A percentile compares a stretch with the other conserved stretches of the same genome.
These are phyloP conservation scores for Globisporangium paroecandrum DNA, from an alignment of 352 stramenopile species.

Conservation along the genomic window DNA sequence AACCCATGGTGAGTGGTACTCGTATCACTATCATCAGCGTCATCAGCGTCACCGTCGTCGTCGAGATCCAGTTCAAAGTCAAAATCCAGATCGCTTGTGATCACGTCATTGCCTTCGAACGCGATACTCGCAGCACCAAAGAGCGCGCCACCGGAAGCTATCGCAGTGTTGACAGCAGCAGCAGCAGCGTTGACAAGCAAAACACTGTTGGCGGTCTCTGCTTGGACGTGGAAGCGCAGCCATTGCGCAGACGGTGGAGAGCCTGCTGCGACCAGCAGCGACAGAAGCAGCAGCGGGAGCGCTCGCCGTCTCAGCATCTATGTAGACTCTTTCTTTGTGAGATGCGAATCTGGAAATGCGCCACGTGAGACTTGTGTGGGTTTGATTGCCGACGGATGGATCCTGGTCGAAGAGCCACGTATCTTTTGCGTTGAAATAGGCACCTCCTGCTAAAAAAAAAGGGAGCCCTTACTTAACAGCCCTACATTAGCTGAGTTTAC, in stretches of 20 bases:
- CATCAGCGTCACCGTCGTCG: too few species aligned
- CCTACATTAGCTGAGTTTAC: too few species aligned
- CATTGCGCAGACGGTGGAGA: background rate
- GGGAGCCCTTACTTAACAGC: too few species aligned
- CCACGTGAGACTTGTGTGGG: background rate
- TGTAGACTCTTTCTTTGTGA: background rate
- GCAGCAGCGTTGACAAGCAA: background rate
- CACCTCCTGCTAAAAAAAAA: too few species aligned
- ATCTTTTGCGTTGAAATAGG: too few species aligned
- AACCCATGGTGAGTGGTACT: too few species aligned
- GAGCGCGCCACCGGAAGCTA: background rate
- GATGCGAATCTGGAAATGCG: conserved; percentile 2
- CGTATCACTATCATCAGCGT: too few species aligned
- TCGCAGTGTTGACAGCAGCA: background rate
- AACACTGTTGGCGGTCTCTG: background rate
- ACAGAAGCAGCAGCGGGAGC: background rate
- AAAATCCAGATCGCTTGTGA: conserved; percentile 14
- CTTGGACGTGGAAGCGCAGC: background rate
- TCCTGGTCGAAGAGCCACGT: too few species aligned
- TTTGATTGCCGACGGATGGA: too few species aligned
- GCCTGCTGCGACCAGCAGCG: background rate
- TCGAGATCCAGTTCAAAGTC: conserved; percentile 16
- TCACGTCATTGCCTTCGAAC: conserved; percentile 4
- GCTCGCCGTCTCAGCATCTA: background rate
- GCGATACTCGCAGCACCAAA: background rate